A percentile compares a stretch with the other conserved stretches of the same genome.
These are phyloP conservation scores for Poterioochromonas sp. DNA, from an alignment of 352 stramenopile species.

Conservation along the genomic window DNA sequence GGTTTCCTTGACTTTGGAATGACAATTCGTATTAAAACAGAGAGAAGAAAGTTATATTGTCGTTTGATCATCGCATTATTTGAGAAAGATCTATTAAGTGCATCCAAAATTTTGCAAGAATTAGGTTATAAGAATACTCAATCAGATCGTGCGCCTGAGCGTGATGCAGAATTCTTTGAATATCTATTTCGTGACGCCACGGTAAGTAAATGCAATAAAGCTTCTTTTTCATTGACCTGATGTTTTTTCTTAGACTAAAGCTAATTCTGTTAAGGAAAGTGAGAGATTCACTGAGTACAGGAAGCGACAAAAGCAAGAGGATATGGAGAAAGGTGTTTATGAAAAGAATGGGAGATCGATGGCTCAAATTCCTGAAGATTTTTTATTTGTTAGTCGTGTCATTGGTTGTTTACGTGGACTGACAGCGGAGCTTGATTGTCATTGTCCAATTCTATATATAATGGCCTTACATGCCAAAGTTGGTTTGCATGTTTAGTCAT, in stretches of 20 bases:
- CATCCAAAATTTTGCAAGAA: background rate
- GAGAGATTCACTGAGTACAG: background rate
- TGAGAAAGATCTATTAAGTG: background rate
- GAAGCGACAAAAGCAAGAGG: background rate
- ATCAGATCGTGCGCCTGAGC: background rate
- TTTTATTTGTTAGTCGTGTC: background rate
- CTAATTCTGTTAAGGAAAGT: background rate
- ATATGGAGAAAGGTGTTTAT: background rate
- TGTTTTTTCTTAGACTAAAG: background rate
- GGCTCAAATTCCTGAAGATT: background rate
- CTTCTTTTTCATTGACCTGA: background rate
- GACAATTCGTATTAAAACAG: background rate
- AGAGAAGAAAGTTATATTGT: background rate
- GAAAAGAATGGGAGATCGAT: background rate
- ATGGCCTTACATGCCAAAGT: background rate
- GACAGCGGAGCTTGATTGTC: background rate
- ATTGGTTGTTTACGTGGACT: background rate
- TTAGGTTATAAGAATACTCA: background rate
- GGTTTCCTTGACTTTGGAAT: slow-evolving; percentile 1
- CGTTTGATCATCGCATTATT: background rate
- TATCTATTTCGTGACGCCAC: slow-evolving; percentile 1
- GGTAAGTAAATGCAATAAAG: background rate
- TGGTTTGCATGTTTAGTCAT: background rate
- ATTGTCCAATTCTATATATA: slow-evolving; percentile 7
- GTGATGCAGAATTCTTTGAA: slow-evolving; percentile 2